phyloP scores from a whole-genome alignment of 768 basidiomycete species.

The Sistotremastrum suecicum region DNA sequence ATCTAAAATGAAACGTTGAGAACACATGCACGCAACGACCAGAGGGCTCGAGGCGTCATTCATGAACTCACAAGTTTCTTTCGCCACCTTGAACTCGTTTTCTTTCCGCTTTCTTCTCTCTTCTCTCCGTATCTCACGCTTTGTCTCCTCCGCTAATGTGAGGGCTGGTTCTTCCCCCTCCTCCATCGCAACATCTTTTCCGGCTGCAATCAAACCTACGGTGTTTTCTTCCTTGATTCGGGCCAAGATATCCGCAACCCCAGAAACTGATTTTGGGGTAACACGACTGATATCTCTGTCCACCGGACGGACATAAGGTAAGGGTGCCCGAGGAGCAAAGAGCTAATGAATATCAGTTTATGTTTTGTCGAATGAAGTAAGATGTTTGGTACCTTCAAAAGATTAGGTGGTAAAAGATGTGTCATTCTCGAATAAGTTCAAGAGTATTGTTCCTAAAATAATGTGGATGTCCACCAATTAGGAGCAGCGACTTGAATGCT shows the following conservation, averaged over 20 bases:
- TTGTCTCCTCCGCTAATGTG: conserved; percentile 73
- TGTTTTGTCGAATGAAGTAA: too few species aligned
- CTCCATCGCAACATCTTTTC: conserved; percentile 43
- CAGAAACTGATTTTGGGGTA: conserved; percentile 49
- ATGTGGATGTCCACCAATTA: too few species aligned
- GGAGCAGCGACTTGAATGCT: too few species aligned
- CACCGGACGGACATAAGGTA: conserved; percentile 75
- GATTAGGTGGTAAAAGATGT: conserved; percentile 86
- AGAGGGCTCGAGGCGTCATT: neutral
- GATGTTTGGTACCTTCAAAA: conserved; percentile 42
- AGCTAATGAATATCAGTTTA: conserved; percentile 21
- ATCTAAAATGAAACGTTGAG: conserved; percentile 33
- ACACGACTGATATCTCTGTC: conserved; percentile 74
- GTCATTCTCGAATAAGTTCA: conserved; percentile 20
- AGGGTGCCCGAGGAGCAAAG: conserved; percentile 84
- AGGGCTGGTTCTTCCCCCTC: conserved; percentile 74
- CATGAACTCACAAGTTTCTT: conserved; percentile 62
- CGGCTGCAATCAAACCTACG: conserved; percentile 43
- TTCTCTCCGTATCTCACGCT: conserved; percentile 63
- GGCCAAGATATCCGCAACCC: conserved; percentile 63
- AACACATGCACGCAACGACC: conserved; percentile 1
- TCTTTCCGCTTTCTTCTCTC: conserved; percentile 62
- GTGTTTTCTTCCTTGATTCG: conserved; percentile 70
- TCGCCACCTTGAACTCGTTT: conserved; percentile 66
- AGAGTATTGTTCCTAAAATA: too few species aligned